Evolutionary conservation across 768 basidiomycete species (phyloP).

Genomic region (Tricholoma bakamatsutake): DNA sequence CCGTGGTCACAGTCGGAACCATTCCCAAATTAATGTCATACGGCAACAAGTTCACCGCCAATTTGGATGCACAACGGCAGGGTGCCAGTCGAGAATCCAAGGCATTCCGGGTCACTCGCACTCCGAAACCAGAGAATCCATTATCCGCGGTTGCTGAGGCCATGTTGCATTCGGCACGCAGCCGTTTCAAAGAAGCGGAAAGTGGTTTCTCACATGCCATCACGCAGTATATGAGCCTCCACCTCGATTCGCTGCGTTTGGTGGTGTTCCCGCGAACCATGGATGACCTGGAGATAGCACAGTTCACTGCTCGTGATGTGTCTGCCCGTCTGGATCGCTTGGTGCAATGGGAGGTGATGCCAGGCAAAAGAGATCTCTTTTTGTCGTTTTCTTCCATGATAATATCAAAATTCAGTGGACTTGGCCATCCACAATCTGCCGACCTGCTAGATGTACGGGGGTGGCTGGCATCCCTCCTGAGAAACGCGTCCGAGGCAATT

Average conservation of each 20-base stretch:
- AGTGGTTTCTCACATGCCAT: conserved; percentile 54
- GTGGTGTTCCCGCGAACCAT: conserved; percentile 77
- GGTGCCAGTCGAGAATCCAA: conserved; percentile 77
- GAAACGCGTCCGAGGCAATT: conserved; percentile 59
- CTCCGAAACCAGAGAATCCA: conserved; percentile 72
- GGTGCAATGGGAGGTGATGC: conserved; percentile 41
- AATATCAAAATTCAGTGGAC: conserved; percentile 68
- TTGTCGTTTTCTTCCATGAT: conserved; percentile 73
- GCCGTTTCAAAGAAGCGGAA: conserved; percentile 64
- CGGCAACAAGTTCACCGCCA: conserved; percentile 65
- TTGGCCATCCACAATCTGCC: conserved; percentile 40
- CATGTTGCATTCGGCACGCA: conserved; percentile 71
- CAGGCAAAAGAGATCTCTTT: conserved; percentile 57
- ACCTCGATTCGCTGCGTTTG: conserved; percentile 56
- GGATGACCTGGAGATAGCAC: conserved; percentile 71
- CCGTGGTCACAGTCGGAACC: conserved; percentile 65
- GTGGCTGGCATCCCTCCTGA: conserved; percentile 59
- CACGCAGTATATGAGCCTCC: conserved; percentile 69
- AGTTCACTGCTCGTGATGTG: conserved; percentile 63
- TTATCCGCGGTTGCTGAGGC: conserved; percentile 83
- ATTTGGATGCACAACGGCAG: conserved; percentile 65
- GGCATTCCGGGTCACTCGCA: conserved; percentile 67
- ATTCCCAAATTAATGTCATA: conserved; percentile 75
- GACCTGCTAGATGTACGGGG: conserved; percentile 37
- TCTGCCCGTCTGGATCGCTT: conserved; percentile 66